These are phyloP conservation scores for Hibiscus mutabilis DNA, from an alignment of 345 rosid genomes.

Conservation along the genomic window DNA sequence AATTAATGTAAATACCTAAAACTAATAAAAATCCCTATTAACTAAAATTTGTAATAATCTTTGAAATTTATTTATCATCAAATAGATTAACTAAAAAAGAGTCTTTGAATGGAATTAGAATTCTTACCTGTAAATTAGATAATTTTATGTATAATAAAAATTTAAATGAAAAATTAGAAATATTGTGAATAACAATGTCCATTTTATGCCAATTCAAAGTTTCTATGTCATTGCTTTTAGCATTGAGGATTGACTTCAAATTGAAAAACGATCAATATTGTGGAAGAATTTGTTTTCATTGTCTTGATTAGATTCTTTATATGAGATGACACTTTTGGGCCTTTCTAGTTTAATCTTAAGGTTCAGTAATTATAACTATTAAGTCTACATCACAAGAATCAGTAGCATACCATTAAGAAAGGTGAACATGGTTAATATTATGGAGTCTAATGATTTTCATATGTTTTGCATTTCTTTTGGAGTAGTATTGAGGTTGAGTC, in stretches of 20 bases:
- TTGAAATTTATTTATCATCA: not conserved
- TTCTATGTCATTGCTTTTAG: not conserved
- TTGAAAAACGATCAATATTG: not conserved
- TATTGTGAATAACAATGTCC: not conserved
- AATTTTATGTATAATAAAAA: not conserved
- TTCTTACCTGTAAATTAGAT: not conserved
- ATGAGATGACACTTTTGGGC: not conserved
- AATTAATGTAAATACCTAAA: not conserved
- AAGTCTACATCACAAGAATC: not conserved
- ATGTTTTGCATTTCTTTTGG: not conserved
- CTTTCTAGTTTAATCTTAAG: not conserved
- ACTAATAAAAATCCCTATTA: not conserved
- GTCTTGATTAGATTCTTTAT: not conserved
- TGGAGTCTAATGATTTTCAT: not conserved
- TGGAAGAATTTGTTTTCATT: not conserved
- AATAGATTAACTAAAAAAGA: not conserved
- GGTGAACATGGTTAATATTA: not conserved
- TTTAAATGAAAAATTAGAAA: not conserved
- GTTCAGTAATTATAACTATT: not conserved
- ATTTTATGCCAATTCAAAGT: not conserved
- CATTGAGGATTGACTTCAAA: not conserved
- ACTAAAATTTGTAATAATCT: not conserved
- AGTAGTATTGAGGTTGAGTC: not conserved
- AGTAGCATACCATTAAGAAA: not conserved
- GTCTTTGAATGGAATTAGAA: conserved; percentile 29